These are phyloP conservation scores for Dothiorella sarmentorum DNA, from an alignment of 2,329 filamentous ascomycete species.

Conservation along the genomic window DNA sequence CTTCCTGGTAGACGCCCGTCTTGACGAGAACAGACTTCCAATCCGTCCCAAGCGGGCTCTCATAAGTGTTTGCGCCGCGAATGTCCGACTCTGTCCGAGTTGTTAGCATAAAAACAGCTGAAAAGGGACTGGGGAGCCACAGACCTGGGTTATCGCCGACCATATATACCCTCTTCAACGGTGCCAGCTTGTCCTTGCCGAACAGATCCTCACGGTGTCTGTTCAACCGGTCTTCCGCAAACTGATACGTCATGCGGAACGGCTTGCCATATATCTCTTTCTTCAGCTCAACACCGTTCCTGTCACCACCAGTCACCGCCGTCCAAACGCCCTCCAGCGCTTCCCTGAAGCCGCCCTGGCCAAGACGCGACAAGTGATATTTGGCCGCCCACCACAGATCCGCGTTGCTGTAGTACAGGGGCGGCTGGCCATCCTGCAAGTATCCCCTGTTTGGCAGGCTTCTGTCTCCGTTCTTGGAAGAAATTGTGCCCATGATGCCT, in stretches of 20 bases:
- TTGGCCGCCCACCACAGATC: conserved; percentile 86
- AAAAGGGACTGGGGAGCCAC: not conserved
- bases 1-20: conserved; percentile 70
- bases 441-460: conserved; percentile 71
- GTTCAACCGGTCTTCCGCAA: conserved; percentile 71
- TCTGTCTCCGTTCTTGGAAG: conserved; percentile 63
- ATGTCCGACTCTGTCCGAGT: conserved; percentile 71
- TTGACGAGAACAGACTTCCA: conserved; percentile 77
- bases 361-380: conserved; percentile 81
- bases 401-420: conserved; percentile 82
- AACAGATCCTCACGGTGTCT: conserved; percentile 55
- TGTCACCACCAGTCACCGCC: conserved; percentile 60
- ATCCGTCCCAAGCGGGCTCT: conserved; percentile 62
- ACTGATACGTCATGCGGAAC: conserved; percentile 71
- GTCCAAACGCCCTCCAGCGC: conserved; percentile 78
- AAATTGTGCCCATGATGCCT: conserved; percentile 81
- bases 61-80: conserved; percentile 74
- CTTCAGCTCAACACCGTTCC: conserved; percentile 51
- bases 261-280: conserved; percentile 82
- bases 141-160: conserved; percentile 60
- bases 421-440: conserved; percentile 79
- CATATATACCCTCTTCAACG: conserved; percentile 83
- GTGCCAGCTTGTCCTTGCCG: conserved; percentile 32
- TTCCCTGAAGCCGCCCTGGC: conserved; percentile 85
- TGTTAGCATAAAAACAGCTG: not conserved